Percentiles rank a stretch among this genome's conserved stretches.
phyloP scores from a whole-genome alignment of 169 alveolate species.

The Cryptosporidium bovis region DNA sequence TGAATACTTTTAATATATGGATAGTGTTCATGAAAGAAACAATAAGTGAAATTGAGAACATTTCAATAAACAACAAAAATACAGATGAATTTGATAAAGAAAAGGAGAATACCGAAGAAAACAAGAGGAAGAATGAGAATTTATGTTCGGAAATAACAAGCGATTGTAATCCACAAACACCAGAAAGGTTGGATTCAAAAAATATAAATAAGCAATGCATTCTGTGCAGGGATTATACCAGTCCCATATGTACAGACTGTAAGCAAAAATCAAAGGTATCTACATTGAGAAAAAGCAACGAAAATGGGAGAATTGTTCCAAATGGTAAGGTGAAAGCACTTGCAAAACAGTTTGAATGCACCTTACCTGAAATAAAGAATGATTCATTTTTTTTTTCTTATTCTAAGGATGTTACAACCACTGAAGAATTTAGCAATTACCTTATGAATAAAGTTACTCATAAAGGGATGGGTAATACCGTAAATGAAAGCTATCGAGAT shows the following conservation, averaged over 20 bases:
- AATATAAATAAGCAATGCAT: slow-evolving; percentile 7
- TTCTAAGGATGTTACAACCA: background rate
- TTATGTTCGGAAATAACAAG: too few species aligned
- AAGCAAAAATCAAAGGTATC: background rate
- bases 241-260: slow-evolving; percentile 64
- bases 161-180: slow-evolving; percentile 13
- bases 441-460: background rate
- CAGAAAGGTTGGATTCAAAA: background rate
- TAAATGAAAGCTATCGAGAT: background rate
- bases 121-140: background rate
- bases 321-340: slow-evolving; percentile 72
- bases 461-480: background rate
- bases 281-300: background rate
- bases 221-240: slow-evolving; percentile 53
- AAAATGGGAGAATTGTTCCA: slow-evolving; percentile 9
- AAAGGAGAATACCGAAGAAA: slow-evolving; percentile 4
- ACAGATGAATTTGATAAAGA: slow-evolving; percentile 30
- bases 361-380: slow-evolving; percentile 14
- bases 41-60: slow-evolving; percentile 45
- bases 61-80: slow-evolving; percentile 26
- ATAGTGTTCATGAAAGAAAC: too few species aligned
- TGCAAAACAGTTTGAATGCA: slow-evolving; percentile 55
- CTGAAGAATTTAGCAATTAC: too few species aligned
- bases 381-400: background rate
- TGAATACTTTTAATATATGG: too few species aligned